These are phyloP conservation scores for Luffa aegyptiaca DNA, from an alignment of 306 rosid species.

Conservation along the genomic window DNA sequence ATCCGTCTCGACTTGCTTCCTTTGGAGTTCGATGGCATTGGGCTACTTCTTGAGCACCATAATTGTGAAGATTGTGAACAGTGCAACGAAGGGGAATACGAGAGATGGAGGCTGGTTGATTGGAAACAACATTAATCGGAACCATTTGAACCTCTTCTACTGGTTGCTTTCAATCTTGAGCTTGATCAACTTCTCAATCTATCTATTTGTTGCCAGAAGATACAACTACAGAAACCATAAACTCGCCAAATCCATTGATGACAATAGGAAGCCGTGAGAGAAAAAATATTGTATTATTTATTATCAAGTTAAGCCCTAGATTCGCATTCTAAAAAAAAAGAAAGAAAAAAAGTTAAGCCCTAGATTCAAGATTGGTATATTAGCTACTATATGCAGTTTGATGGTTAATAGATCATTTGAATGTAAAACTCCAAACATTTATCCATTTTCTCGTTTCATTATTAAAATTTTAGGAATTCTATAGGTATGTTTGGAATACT, in stretches of 20 bases:
- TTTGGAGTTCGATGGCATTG: conserved; percentile 84
- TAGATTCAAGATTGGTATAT: too few relatives aligned
- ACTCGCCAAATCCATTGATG: not conserved
- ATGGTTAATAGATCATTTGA: too few relatives aligned
- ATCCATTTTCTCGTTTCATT: too few relatives aligned
- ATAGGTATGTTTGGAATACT: too few relatives aligned
- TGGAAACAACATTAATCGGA: conserved; percentile 77
- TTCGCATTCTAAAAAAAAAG: too few relatives aligned
- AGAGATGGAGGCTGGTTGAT: conserved; percentile 65
- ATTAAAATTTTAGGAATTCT: too few relatives aligned
- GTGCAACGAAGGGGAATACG: conserved; percentile 39
- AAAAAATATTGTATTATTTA: too few relatives aligned
- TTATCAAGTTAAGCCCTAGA: too few relatives aligned
- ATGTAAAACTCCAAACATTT: too few relatives aligned
- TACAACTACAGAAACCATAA: conserved; percentile 44
- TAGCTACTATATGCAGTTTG: too few relatives aligned
- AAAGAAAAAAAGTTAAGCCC: too few relatives aligned
- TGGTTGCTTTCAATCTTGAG: conserved; percentile 69
- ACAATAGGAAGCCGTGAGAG: not conserved
- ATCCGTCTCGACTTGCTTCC: conserved; percentile 78
- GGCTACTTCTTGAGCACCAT: conserved; percentile 77
- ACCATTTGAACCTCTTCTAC: conserved; percentile 65
- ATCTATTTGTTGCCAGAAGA: conserved; percentile 53
- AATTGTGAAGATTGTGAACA: conserved; percentile 57
- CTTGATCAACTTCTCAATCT: conserved; percentile 52